Percentiles rank a stretch among this genome's conserved stretches.
Evolutionary conservation across 768 basidiomycete genomes (phyloP).

Genomic region (Auriscalpium vulgare): DNA sequence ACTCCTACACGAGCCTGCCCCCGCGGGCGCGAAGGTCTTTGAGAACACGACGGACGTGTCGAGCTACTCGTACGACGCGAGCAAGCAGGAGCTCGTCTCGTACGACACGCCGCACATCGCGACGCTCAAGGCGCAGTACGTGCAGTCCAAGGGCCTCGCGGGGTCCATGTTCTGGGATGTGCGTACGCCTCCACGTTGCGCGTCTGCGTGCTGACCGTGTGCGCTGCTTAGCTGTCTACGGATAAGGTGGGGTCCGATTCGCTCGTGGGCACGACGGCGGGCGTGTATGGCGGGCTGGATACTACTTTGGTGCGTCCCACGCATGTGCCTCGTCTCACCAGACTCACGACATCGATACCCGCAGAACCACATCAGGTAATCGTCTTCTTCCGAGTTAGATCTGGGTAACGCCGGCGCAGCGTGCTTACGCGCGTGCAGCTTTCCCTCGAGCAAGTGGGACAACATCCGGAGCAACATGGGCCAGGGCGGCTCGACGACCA

Average conservation of each 20-base stretch:
- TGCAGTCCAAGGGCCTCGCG: constrained; percentile 48
- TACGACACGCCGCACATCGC: constrained; percentile 72
- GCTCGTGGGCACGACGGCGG: constrained; percentile 43
- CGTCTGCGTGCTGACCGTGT: background rate
- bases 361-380: constrained; percentile 54
- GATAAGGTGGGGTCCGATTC: constrained; percentile 55
- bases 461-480: constrained; percentile 64
- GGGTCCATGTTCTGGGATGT: constrained; percentile 74
- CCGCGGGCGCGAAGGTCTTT: constrained; percentile 40
- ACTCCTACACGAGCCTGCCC: constrained; percentile 71
- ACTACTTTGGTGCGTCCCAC: constrained; percentile 32
- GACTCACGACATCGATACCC: background rate
- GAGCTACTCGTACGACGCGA: constrained; percentile 68
- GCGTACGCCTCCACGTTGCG: constrained; percentile 1
- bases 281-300: constrained; percentile 46
- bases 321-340: background rate
- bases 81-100: constrained; percentile 60
- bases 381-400: background rate
- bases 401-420: no score
- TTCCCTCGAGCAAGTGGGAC: constrained; percentile 62
- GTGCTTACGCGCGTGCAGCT: constrained; percentile 27
- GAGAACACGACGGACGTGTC: constrained; percentile 66
- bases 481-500: constrained; percentile 8
- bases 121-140: constrained; percentile 59
- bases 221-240: constrained; percentile 37